Base-by-base conservation (phyloP, 2,329 filamentous ascomycete genomes). In the Fusarium goolgardi region DNA sequence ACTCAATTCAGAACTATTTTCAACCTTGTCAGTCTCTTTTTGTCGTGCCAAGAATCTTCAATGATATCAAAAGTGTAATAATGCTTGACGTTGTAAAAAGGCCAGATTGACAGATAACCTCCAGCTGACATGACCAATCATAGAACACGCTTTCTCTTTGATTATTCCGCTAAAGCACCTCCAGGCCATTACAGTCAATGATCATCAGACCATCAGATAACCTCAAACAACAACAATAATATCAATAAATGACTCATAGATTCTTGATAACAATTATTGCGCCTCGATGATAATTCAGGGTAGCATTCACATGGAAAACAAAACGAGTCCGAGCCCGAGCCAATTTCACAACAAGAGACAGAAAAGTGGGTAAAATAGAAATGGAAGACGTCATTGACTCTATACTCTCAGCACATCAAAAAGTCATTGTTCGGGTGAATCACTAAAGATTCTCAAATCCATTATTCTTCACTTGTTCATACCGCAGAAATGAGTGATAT, bases 361-460 rank as follows among this genome's bases (percentile, higher is more conserved):
- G n/a, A 64, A 67, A 53, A 59, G 64, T 67, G 64, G 64, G 52
- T 32, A 50, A 18, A 16, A 10, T 1, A 37, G 29, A 47, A 67
- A 65, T 69, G 44, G 49, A 63, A 62, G 53, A 69, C 66, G 66
- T 69, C 67, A 70, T 70, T 63, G 66, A 69, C 63, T 69, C 51
- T 63, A 46, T 46, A 53, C 20, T 37, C 32, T 46, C 31, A 23
- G 25, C 16, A 44, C 21, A 65, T 64, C 52, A 64, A 64, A 64
- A 64, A 64, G 41, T 32, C 29, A 32, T 63, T 50, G 21, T 27
- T 37, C 25, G 31, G 41, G 15, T 59, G 29, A 65, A 15, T 32
- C 16, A 32, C 10, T 18, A 5, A 12, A 6, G 2, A 6, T 16
- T 20, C n/a, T 34, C 18, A 35, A 35, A 55, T 50, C 16, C n/a